Percentiles rank a stretch among this genome's conserved stretches.
Evolutionary conservation across 2,329 filamentous ascomycete genomes (phyloP).

Genomic region (Colletotrichum orchidophilum): DNA sequence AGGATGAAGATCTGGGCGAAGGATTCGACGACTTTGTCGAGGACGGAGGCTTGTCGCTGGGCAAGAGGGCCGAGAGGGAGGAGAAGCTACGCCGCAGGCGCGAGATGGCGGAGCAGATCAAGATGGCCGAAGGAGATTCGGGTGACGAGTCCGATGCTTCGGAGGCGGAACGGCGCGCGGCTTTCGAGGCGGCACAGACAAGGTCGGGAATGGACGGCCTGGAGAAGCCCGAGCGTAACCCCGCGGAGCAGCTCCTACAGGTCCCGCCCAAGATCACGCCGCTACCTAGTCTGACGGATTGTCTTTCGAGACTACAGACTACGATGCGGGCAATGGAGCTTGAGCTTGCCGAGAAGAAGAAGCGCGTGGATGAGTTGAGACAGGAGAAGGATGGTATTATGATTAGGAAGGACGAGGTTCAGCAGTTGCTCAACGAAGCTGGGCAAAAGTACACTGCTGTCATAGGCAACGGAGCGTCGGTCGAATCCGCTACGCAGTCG

Average conservation of each 20-base stretch:
- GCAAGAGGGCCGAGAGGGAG: slow-evolving; percentile 81
- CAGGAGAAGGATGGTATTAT: slow-evolving; percentile 75
- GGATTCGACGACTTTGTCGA: slow-evolving; percentile 93
- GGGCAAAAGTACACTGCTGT: slow-evolving; percentile 69
- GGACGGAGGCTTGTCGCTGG: slow-evolving; percentile 81
- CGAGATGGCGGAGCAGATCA: slow-evolving; percentile 86
- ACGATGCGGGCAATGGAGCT: slow-evolving; percentile 71
- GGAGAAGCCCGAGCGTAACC: slow-evolving; percentile 56
- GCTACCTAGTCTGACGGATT: slow-evolving; percentile 76
- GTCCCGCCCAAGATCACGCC: slow-evolving; percentile 80
- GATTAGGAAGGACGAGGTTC: slow-evolving; percentile 80
- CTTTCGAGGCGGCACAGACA: slow-evolving; percentile 89
- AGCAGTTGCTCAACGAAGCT: slow-evolving; percentile 81
- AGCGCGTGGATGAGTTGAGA: slow-evolving; percentile 72
- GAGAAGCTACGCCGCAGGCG: slow-evolving; percentile 72
- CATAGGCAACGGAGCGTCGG: slow-evolving; percentile 41
- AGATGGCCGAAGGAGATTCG: slow-evolving; percentile 75
- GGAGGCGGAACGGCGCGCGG: slow-evolving; percentile 76
- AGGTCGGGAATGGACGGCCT: slow-evolving; percentile 85
- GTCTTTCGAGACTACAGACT: slow-evolving; percentile 70
- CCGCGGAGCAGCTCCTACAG: slow-evolving; percentile 53
- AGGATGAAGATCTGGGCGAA: slow-evolving; percentile 93
- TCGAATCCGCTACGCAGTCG: slow-evolving; percentile 26
- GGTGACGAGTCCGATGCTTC: slow-evolving; percentile 75
- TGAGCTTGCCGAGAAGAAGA: slow-evolving; percentile 67